A percentile compares a stretch with the other conserved stretches of the same genome.
These are phyloP conservation scores for Micractinium sp. DNA, from an alignment of 139 green algal species.

Conservation along the genomic window DNA sequence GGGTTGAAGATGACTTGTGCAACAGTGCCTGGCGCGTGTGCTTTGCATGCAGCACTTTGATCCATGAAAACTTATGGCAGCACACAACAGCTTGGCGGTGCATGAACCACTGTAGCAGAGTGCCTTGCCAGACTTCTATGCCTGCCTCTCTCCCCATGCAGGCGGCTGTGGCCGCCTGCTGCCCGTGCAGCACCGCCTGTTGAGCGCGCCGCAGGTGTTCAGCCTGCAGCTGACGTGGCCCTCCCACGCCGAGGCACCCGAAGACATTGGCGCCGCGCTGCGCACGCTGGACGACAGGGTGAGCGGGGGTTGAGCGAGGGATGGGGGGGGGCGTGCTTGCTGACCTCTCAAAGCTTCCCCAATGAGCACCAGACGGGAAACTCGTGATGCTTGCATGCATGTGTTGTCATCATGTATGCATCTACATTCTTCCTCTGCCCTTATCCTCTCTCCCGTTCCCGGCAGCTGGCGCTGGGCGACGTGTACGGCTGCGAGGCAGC, in stretches of 20 bases:
- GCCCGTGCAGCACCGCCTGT: constrained; percentile 3
- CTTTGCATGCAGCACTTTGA: too few relatives aligned
- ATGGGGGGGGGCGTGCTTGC: background rate
- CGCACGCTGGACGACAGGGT: background rate
- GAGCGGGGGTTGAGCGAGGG: background rate
- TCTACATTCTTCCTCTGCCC: background rate
- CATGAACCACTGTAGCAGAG: too few relatives aligned
- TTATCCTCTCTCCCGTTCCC: background rate
- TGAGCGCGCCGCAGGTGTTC: constrained; percentile 53
- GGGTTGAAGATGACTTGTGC: too few relatives aligned
- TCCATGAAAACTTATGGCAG: too few relatives aligned
- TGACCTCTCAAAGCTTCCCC: too few relatives aligned
- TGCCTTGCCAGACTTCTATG: too few relatives aligned
- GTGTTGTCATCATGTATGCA: background rate
- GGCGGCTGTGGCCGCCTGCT: background rate
- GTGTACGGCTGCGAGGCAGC: constrained; percentile 14
- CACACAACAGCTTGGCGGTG: too few relatives aligned
- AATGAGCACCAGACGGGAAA: too few relatives aligned
- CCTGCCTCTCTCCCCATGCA: too few relatives aligned
- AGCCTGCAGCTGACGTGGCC: constrained; percentile 66
- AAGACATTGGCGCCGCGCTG: constrained; percentile 47
- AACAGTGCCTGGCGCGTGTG: too few relatives aligned
- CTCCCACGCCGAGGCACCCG: constrained; percentile 27
- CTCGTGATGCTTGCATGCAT: background rate
- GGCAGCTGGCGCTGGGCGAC: constrained; percentile 15